Base-by-base conservation (phyloP, 78 protist genomes). In the slime mould (Dictyostelium discoideum) region DNA sequence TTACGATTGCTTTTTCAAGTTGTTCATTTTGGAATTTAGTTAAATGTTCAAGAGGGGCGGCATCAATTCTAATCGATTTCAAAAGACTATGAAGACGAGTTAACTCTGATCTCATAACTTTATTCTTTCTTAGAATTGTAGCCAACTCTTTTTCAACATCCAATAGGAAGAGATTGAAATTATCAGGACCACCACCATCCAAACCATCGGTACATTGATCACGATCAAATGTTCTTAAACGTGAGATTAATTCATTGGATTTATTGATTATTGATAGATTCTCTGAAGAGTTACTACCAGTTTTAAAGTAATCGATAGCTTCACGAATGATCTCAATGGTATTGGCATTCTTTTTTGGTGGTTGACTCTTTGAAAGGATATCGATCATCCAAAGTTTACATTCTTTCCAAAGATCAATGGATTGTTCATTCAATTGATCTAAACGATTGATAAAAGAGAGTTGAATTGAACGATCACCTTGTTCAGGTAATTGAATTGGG, bases 391-490 rank as follows among this genome's bases (percentile, higher is more conserved):
- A 90, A 8, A 63, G 11, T 80, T 90, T 90, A 24, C 87, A 86
- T 42, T 90, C 84, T 74, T 82, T 80, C 74, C 69, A 90, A 7
- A 26, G 48, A 40, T 44, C 80, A 2, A 32, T 32, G 4, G 22
- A 5, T 3, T 29, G 10, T 4, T 29, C 48, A 20, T 32, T n/a
- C 24, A 39, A 16, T 29, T 18, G 32, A 26, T 80, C 85, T 2
- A 32, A 32, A 78, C 81, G 65, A 67, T 88, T 80, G 72, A 88
- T 60, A 42, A 90, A 90, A 14, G 95, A 81, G 6, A 90, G 26
- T 90, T 90, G 95, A 73, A 90, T 90, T 26, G 73, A 29, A 44
- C 95, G 74, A 37, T 90, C 95, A 50, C 95, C 95, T 90, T 90
- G 95, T 32, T 90, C 95, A 14, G 95, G 95, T 20, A 90, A 14